Base-by-base conservation (phyloP, 345 rosid genomes). In the Salix udensis region DNA sequence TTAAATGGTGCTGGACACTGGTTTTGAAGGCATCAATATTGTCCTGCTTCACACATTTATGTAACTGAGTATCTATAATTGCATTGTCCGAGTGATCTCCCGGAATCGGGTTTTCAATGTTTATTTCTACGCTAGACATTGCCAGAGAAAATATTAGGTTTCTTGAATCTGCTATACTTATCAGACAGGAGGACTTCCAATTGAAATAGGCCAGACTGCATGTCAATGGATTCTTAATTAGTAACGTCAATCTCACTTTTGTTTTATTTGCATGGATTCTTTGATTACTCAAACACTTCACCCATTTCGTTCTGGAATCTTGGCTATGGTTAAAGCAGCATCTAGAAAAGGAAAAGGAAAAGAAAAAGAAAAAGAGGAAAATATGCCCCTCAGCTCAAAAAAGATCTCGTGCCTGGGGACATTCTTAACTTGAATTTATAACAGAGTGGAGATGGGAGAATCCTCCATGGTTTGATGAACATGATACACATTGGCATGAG, bases 21-120 rank as follows among this genome's bases (percentile, higher is more conserved):
- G 4, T 21, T 53, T 21, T 2, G 3, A 53, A 21, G 11, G 0
- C 11, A 0, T 21, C 24, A 21, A 2, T 1, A 0, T 21, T 2
- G 60, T 53, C 60, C 60, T 53, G 10, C 4, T 19, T 53, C 23
- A 53, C 23, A 53, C 11, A 21, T 9, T 7, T 3, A 53, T 53
- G 2, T 53, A 53, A 53, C 0, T 2, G 1, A 53, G 10, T 6
- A 53, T 53, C 60, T 19, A 53, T 53, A 9, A 19, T 19, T 19
- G 11, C 3, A 2, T 19, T 19, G 21, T 21, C 60, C 12, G 8
- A 9, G 44, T 40, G 44, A 40, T 9, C 44, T 40, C 44, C 5
- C 44, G 44, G 13, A 40, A 40, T 40, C 44, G 44, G 11, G 44
- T 40, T 40, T 39, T 40, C 60, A 0, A 21, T 53, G 23, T 53